Evolutionary conservation across 164 flowering plant genomes (phyloP).

Genomic region (Macadamia tetraphylla): DNA sequence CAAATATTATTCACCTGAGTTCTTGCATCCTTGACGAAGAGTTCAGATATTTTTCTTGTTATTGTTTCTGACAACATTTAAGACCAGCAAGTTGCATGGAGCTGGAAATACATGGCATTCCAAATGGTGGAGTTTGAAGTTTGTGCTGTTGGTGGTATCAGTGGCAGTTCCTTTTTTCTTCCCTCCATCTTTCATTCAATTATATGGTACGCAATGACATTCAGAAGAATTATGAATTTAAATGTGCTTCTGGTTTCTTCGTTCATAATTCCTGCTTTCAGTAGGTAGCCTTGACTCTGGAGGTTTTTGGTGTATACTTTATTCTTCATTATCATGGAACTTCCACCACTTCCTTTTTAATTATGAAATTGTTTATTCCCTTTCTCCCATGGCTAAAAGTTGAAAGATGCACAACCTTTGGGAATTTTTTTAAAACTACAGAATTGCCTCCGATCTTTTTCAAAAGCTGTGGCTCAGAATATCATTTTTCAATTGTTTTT

Average conservation of each 20-base stretch:
- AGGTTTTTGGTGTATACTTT: neutral
- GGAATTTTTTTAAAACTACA: neutral
- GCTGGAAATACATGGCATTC: slow-evolving; percentile 77
- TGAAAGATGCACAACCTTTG: neutral
- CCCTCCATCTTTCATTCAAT: slow-evolving; percentile 44
- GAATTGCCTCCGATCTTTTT: neutral
- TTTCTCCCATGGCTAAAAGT: neutral
- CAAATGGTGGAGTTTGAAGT: slow-evolving; percentile 65
- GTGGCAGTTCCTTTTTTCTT: slow-evolving; percentile 51
- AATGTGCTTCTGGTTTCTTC: neutral
- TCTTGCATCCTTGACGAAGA: slow-evolving; percentile 42
- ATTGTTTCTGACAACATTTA: slow-evolving; percentile 61
- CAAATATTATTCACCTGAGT: neutral
- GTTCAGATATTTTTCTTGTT: slow-evolving; percentile 67
- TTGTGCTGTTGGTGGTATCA: slow-evolving; percentile 39
- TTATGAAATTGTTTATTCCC: neutral
- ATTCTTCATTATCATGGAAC: neutral
- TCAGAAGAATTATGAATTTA: neutral
- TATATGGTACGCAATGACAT: slow-evolving; percentile 53
- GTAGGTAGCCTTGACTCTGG: neutral
- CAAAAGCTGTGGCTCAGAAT: neutral
- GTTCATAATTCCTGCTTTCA: neutral
- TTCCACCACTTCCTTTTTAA: neutral
- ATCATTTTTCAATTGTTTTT: neutral
- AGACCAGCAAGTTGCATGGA: slow-evolving; percentile 53